Base-by-base conservation (phyloP, 257 asterid genomes). In the Solanum sitiens region DNA sequence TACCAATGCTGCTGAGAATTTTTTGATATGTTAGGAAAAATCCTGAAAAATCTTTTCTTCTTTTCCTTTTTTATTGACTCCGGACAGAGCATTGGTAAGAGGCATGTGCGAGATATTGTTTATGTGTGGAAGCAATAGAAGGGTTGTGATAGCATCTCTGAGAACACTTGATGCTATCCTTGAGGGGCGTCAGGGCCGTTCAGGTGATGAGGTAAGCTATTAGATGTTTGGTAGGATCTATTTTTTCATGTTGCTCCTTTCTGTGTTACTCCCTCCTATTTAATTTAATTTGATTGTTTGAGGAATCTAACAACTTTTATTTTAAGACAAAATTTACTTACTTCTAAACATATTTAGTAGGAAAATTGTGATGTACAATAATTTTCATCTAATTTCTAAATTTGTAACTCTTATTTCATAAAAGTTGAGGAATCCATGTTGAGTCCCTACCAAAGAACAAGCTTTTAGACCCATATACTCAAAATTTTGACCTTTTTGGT, bases 81-180 rank as follows among this genome's bases (percentile, higher is more conserved):
- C 76, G 68, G 61, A 84, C 98, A 97, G 99, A 88, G 98, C 99
- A 87, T 90, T 96, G 94, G 95, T 97, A 79, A 96, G 91, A 89
- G 94, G 98, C 90, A 97, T 97, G 98, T 87, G 92, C 47, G 99
- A 97, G 94, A 95, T 97, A 86, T 96, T 96, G 90, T 97, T 97
- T 94, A 93, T 93, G 61, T 96, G 98, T 84, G 99, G 99, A 91
- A 92, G 89, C 67, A 93, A 91, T 90, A 91, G 93, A 90, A 92
- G 93, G 83, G 99, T 96, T 35, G 92, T 93, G 23, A 91, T 95
- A 91, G 98, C 96, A 35, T 92, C 99, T 61, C 86, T 95, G 74
- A 89, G 92, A 90, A 86, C 89, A 88, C 91, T 89, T 87, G 92
- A 91, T 67, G 63, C 87, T 91, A 93, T 91, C 61, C 53, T 32